Conservation (phyloP, 495 filamentous ascomycete genomes). For the Apiosordaria backusii region DNA sequence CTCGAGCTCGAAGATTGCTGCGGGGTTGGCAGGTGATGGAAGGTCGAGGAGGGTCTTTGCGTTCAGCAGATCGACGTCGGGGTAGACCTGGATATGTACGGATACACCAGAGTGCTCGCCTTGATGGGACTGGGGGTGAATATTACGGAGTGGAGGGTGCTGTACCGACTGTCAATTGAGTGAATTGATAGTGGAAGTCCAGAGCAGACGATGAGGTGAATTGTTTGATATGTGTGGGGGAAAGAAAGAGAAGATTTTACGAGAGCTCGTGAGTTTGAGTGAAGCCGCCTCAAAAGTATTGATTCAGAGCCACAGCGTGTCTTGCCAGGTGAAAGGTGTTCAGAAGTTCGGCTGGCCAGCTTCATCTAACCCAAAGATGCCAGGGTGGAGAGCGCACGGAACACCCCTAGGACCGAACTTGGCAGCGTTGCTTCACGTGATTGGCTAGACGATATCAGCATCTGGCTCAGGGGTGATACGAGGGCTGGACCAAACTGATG, state of each 20-base stretch:
- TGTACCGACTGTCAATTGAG: not conserved
- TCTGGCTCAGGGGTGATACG: not conserved
- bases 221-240: not conserved
- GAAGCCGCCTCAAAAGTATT: not conserved
- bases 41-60: not conserved
- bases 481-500: not conserved
- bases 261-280: not conserved
- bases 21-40: not conserved
- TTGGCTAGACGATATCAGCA: not conserved
- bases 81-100: not conserved
- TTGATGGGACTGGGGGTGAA: not conserved
- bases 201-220: not conserved
- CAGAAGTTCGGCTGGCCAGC: slow-evolving; percentile 30
- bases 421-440: slow-evolving; percentile 5
- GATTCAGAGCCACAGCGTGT: not conserved
- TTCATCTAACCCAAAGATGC: slow-evolving; percentile 26
- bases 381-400: slow-evolving; percentile 17
- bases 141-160: not conserved
- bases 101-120: not conserved
- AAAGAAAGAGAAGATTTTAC: not conserved
- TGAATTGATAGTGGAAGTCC: not conserved
- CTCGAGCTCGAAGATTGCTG: not conserved
- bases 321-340: slow-evolving; percentile 34
- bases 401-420: not conserved
- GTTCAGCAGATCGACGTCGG: not conserved